phyloP scores from a whole-genome alignment of 306 rosid genomes.

The Quercus mongolica region DNA sequence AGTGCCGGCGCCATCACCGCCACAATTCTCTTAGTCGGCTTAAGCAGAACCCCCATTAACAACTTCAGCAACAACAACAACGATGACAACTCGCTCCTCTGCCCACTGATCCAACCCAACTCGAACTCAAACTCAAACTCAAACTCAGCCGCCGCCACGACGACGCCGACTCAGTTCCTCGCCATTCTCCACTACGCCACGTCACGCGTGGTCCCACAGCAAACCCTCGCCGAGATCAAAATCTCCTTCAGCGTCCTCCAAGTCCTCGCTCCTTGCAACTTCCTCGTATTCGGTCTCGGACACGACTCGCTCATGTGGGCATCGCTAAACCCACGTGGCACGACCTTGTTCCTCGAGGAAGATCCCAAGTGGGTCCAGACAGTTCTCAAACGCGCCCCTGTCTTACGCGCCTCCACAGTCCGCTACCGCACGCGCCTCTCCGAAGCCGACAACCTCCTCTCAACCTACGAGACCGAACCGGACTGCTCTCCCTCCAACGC shows the following conservation, averaged over 20 bases:
- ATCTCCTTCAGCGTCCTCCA: constrained; percentile 49
- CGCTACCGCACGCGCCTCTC: constrained; percentile 55
- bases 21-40: constrained; percentile 25
- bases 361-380: constrained; percentile 65
- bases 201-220: constrained; percentile 45
- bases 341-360: constrained; percentile 78
- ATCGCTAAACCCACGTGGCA: constrained; percentile 71
- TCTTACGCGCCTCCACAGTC: constrained; percentile 43
- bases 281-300: constrained; percentile 79
- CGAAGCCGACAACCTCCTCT: constrained; percentile 36
- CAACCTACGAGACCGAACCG: constrained; percentile 36
- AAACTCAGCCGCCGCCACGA: constrained; percentile 15
- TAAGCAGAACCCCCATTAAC: background rate
- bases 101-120: constrained; percentile 11
- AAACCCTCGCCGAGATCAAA: constrained; percentile 44
- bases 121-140: background rate
- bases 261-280: constrained; percentile 61
- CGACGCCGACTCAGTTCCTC: constrained; percentile 37
- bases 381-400: constrained; percentile 45
- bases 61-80: background rate
- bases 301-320: constrained; percentile 92
- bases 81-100: constrained; percentile 6
- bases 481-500: constrained; percentile 27
- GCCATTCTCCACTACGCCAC: constrained; percentile 85
- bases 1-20: constrained; percentile 23